Evolutionary conservation across 2,329 filamentous ascomycete genomes (phyloP).

Genomic region (Botrytis medusae): DNA sequence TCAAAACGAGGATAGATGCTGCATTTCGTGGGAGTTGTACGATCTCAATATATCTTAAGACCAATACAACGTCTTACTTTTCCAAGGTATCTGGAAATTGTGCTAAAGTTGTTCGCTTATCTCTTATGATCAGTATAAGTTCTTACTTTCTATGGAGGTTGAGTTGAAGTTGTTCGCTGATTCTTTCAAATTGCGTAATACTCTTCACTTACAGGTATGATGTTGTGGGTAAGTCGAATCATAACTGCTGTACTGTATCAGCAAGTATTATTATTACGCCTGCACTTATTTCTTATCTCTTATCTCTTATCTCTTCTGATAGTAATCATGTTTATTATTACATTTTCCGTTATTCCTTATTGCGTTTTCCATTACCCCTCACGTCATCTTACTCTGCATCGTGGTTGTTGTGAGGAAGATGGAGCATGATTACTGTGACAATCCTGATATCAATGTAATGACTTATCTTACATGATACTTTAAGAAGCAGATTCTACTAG

Average conservation of each 20-base stretch:
- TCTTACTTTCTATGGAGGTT: too few relatives aligned
- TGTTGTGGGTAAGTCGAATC: neutral
- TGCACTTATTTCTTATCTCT: slow-evolving; percentile 9
- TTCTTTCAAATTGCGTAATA: slow-evolving; percentile 8
- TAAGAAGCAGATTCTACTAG: neutral
- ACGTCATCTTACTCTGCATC: slow-evolving; percentile 6
- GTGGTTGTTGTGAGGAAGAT: neutral
- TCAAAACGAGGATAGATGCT: too few relatives aligned
- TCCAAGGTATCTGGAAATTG: too few relatives aligned
- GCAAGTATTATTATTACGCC: slow-evolving; percentile 9
- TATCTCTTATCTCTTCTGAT: neutral
- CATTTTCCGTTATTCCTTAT: neutral
- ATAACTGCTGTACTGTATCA: slow-evolving; percentile 1
- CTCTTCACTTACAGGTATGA: neutral
- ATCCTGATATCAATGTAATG: neutral
- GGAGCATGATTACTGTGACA: neutral
- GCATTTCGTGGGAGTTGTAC: too few relatives aligned
- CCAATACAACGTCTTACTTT: too few relatives aligned
- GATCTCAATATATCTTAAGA: too few relatives aligned
- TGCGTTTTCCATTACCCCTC: too few relatives aligned
- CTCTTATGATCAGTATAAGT: too few relatives aligned
- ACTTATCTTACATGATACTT: slow-evolving; percentile 10
- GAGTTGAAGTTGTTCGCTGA: neutral
- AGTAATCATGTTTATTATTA: slow-evolving; percentile 8
- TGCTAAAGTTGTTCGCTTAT: too few relatives aligned